Conservation (phyloP, 331 rosid genomes). For the Malus hybrid region DNA sequence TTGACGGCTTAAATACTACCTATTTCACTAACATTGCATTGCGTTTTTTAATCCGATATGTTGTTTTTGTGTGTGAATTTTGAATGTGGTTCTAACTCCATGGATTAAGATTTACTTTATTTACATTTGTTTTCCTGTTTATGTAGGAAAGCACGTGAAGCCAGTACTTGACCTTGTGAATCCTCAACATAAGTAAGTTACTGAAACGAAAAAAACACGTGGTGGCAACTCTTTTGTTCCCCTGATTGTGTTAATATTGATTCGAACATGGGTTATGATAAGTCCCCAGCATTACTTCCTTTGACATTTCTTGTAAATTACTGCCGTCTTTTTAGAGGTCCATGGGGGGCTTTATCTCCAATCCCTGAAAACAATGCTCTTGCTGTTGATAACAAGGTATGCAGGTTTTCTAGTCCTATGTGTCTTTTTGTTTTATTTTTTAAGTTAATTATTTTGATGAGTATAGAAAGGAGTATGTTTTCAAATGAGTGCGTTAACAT, state of each 20-base stretch:
- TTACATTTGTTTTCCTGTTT: not conserved
- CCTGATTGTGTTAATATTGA: not conserved
- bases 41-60: too few species aligned
- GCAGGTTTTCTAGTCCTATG: not conserved
- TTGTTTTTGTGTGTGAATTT: not conserved
- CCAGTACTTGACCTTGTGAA: constrained; percentile 66
- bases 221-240: not conserved
- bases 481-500: constrained; percentile 5
- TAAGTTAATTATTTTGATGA: not conserved
- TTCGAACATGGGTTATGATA: not conserved
- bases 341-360: constrained; percentile 98
- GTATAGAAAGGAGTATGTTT: not conserved
- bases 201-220: not conserved
- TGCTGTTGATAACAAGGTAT: constrained; percentile 61
- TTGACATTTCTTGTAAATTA: not conserved
- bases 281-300: not conserved
- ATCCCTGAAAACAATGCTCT: constrained; percentile 95
- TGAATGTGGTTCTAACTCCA: not conserved
- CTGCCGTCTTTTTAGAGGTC: constrained; percentile 62
- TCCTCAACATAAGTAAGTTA: constrained; percentile 88
- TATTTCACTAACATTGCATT: too few species aligned
- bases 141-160: constrained; percentile 56
- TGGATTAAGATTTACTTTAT: not conserved
- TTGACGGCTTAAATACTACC: not conserved
- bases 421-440: too few species aligned